Conservation (phyloP, 176 grass and related monocot species). For the Pharus latifolius region DNA sequence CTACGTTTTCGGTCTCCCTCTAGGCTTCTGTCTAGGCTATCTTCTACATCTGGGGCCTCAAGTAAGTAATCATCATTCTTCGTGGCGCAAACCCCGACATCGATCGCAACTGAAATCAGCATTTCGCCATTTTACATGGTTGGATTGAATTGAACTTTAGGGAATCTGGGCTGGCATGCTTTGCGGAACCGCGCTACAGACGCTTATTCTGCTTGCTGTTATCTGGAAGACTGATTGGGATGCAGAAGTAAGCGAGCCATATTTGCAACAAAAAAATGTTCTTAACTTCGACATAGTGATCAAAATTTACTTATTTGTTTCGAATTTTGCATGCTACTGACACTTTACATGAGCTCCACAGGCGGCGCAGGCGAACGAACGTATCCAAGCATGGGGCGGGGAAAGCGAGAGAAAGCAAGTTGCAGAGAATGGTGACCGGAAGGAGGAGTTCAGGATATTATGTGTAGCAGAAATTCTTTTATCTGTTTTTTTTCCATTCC, state of each 20-base stretch:
- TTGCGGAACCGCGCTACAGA: conserved; percentile 60
- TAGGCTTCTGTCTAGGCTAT: conserved; percentile 70
- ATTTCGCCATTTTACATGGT: too few species aligned
- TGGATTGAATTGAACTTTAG: background rate
- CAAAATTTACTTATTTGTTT: too few species aligned
- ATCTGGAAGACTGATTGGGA: conserved; percentile 74
- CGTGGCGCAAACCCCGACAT: too few species aligned
- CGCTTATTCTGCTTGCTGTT: conserved; percentile 39
- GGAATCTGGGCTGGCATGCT: conserved; percentile 82
- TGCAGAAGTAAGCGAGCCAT: too few species aligned
- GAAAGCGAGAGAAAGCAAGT: background rate
- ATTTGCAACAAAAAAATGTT: too few species aligned
- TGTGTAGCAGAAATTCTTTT: too few species aligned
- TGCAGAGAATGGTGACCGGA: background rate
- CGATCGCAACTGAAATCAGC: too few species aligned
- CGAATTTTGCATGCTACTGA: too few species aligned
- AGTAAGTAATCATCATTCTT: too few species aligned
- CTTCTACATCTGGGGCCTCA: conserved; percentile 39
- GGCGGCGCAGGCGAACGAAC: background rate
- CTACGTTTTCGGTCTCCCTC: conserved; percentile 76
- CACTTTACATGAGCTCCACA: background rate
- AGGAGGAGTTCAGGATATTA: background rate
- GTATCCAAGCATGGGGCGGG: background rate
- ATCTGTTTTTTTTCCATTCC: too few species aligned
- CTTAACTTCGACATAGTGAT: too few species aligned